Conservation (phyloP, 352 stramenopile species). For the Pythium grandisporangium region DNA sequence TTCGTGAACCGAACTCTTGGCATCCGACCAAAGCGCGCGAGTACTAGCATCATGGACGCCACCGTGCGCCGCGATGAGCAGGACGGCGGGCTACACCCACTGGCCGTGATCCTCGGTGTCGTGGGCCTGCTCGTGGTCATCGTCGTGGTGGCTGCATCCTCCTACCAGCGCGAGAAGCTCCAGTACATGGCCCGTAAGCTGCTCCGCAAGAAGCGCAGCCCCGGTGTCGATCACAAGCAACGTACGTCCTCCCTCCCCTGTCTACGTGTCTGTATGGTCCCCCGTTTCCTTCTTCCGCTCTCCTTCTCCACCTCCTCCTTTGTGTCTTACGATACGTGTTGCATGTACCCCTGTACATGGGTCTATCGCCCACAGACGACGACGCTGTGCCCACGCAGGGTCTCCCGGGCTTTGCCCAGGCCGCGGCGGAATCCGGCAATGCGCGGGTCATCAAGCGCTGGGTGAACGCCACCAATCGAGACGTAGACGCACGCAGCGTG, state of each 20-base stretch:
- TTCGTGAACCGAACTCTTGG: background rate
- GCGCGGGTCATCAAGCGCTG: slow-evolving; percentile 74
- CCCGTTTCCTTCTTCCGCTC: background rate
- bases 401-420: slow-evolving; percentile 52
- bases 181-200: slow-evolving; percentile 76
- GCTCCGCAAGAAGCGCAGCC: slow-evolving; percentile 54
- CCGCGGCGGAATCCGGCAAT: slow-evolving; percentile 66
- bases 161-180: slow-evolving; percentile 71
- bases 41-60: slow-evolving; percentile 1
- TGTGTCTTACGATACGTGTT: no score
- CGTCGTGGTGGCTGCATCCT: slow-evolving; percentile 58
- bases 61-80: slow-evolving; percentile 2
- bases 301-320: background rate
- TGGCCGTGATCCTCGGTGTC: slow-evolving; percentile 55
- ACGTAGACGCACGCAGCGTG: slow-evolving; percentile 53
- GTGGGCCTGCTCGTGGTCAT: slow-evolving; percentile 48
- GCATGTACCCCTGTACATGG: no score
- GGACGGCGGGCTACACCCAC: slow-evolving; percentile 43
- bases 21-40: background rate
- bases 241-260: slow-evolving; percentile 10
- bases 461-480: slow-evolving; percentile 55
- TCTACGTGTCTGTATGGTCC: background rate
- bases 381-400: slow-evolving; percentile 17
- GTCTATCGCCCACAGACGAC: no score
- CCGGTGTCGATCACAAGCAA: slow-evolving; percentile 30